These are phyloP conservation scores for Pseudocercospora cruenta DNA, from an alignment of 2,329 filamentous ascomycete species.

Conservation along the genomic window DNA sequence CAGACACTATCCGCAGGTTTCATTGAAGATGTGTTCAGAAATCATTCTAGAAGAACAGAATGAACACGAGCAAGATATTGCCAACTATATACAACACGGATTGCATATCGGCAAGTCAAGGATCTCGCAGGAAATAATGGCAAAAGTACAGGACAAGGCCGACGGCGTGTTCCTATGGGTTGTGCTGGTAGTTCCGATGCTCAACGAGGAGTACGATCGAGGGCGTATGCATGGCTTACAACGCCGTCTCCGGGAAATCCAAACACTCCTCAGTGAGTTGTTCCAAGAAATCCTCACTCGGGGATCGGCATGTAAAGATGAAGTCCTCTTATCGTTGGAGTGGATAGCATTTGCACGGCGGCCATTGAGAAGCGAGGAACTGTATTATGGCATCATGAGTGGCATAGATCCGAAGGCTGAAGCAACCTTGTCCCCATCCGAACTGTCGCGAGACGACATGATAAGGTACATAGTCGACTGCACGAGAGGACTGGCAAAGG, in stretches of 20 bases:
- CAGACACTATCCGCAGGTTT: slow-evolving; percentile 49
- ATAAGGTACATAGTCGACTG: slow-evolving; percentile 43
- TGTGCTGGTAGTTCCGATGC: slow-evolving; percentile 49
- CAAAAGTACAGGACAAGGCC: slow-evolving; percentile 25
- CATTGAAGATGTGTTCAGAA: slow-evolving; percentile 37
- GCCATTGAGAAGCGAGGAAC: slow-evolving; percentile 49
- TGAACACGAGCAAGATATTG: slow-evolving; percentile 29
- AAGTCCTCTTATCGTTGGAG: slow-evolving; percentile 52
- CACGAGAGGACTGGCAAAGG: slow-evolving; percentile 57
- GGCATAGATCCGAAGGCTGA: slow-evolving; percentile 24
- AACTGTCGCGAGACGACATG: slow-evolving; percentile 30
- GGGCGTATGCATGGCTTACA: slow-evolving; percentile 37
- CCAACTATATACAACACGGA: background rate
- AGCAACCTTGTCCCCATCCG: slow-evolving; percentile 12
- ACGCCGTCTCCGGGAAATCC: slow-evolving; percentile 45
- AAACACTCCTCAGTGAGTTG: slow-evolving; percentile 48
- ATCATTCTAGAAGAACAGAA: slow-evolving; percentile 41
- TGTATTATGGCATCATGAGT: slow-evolving; percentile 50
- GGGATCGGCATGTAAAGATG: slow-evolving; percentile 48
- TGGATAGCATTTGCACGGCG: slow-evolving; percentile 57
- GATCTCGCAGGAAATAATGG: background rate
- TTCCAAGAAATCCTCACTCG: slow-evolving; percentile 57
- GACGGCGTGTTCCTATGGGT: slow-evolving; percentile 53
- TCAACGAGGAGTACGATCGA: slow-evolving; percentile 48
- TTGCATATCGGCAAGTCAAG: background rate